Evolutionary conservation across 2,329 filamentous ascomycete genomes (phyloP).

Genomic region (Aureobasidium sp.): DNA sequence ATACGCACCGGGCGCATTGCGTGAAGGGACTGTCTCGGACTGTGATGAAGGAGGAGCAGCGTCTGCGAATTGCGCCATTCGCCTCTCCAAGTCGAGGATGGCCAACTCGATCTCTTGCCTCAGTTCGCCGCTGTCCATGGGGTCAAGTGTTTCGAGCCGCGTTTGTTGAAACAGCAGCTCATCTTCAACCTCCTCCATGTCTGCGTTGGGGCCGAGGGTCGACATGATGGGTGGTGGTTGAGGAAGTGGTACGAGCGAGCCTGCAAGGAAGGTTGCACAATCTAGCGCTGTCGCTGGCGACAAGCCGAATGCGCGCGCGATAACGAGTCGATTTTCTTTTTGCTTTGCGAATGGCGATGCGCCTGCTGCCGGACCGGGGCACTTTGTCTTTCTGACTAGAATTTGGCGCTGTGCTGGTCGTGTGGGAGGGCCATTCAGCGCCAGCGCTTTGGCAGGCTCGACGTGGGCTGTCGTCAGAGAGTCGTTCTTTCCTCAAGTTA

Average conservation of each 20-base stretch:
- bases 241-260: no score
- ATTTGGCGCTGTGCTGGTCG: background rate
- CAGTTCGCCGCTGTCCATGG: conserved; percentile 22
- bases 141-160: conserved; percentile 28
- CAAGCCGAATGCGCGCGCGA: background rate
- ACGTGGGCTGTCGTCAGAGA: no score
- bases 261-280: no score
- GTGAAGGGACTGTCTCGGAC: background rate
- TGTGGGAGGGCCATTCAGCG: background rate
- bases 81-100: conserved; percentile 22
- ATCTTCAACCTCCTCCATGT: conserved; percentile 26
- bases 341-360: no score
- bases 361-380: no score
- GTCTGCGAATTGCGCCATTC: conserved; percentile 11
- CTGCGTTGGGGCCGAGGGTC: conserved; percentile 19
- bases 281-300: no score
- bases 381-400: no score
- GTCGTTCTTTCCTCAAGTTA: conserved; percentile 11
- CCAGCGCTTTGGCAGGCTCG: no score
- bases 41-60: background rate
- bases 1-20: conserved; percentile 9
- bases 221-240: conserved; percentile 21
- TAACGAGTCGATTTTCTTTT: background rate
- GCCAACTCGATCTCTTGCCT: conserved; percentile 22
- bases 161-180: conserved; percentile 29